A percentile compares a stretch with the other conserved stretches of the same genome.
phyloP scores from a whole-genome alignment of 192 early-diverging fungal species.

The Radiomyces spectabilis region DNA sequence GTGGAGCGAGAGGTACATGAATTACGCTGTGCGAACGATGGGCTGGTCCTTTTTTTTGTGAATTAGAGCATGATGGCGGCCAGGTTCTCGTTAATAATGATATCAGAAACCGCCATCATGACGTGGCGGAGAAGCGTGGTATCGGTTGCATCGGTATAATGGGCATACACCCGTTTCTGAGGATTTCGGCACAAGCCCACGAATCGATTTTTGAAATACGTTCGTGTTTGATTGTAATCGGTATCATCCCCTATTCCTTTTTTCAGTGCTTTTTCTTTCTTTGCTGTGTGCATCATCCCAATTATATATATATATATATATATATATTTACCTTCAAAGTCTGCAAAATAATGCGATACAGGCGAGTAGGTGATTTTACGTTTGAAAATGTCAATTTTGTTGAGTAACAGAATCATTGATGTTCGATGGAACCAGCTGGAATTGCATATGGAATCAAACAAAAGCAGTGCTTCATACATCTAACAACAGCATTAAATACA shows the following conservation, averaged over 20 bases:
- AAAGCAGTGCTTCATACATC: conserved; percentile 50
- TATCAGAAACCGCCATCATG: conserved; percentile 30
- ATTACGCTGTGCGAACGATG: too few species aligned
- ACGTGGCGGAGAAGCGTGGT: conserved; percentile 36
- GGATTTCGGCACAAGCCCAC: conserved; percentile 25
- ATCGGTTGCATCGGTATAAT: conserved; percentile 42
- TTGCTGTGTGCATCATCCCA: not conserved
- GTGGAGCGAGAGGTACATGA: too few species aligned
- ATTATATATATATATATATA: not conserved
- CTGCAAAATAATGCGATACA: conserved; percentile 39
- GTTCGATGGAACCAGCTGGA: conserved; percentile 48
- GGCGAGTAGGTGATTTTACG: conserved; percentile 31
- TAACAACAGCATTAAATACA: too few species aligned
- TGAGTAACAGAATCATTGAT: conserved; percentile 50
- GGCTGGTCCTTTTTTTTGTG: too few species aligned
- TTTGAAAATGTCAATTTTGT: conserved; percentile 51
- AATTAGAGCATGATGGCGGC: too few species aligned
- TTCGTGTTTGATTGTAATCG: conserved; percentile 6
- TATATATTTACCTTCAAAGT: conserved; percentile 26
- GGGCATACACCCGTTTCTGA: conserved; percentile 39
- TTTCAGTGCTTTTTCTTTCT: too few species aligned
- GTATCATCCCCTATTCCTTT: not conserved
- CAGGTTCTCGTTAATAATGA: conserved; percentile 17
- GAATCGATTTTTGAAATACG: conserved; percentile 33
- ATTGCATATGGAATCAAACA: conserved; percentile 53